phyloP scores from a whole-genome alignment of 164 flowering plant species.

The Nelumbo lutea region DNA sequence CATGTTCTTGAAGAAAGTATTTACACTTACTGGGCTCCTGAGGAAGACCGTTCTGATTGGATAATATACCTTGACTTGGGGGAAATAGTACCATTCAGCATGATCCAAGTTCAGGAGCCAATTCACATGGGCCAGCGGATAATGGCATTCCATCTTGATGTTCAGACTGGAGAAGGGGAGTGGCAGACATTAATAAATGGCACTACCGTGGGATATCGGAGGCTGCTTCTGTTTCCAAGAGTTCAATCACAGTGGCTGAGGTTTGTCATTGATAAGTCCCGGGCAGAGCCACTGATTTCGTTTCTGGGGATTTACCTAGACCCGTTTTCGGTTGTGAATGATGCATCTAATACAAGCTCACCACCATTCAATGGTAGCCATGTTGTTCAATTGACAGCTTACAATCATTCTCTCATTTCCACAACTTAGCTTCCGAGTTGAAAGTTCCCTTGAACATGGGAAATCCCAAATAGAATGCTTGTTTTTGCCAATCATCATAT shows the following conservation, averaged over 20 bases:
- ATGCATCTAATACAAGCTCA: conserved; percentile 13
- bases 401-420: conserved; percentile 21
- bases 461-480: too few relatives aligned
- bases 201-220: conserved; percentile 76
- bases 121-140: conserved; percentile 92
- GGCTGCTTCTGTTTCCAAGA: conserved; percentile 50
- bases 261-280: conserved; percentile 56
- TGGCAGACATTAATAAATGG: conserved; percentile 56
- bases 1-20: conserved; percentile 57
- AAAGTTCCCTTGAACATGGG: neutral
- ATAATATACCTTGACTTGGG: conserved; percentile 42
- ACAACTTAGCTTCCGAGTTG: conserved; percentile 5
- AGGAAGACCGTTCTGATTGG: conserved; percentile 50
- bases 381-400: conserved; percentile 25
- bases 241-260: conserved; percentile 45
- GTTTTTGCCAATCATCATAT: too few relatives aligned
- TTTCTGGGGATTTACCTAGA: conserved; percentile 62
- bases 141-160: conserved; percentile 55
- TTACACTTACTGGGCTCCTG: conserved; percentile 83
- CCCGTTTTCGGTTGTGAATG: conserved; percentile 30
- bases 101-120: conserved; percentile 81
- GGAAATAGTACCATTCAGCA: conserved; percentile 45
- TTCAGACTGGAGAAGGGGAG: conserved; percentile 27
- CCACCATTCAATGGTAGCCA: conserved; percentile 25
- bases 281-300: conserved; percentile 72